Evolutionary conservation across 2,329 filamentous ascomycete species (phyloP), one percentile per base, ranked within the genome.

Genomic region (Kalmusia sp.): DNA sequence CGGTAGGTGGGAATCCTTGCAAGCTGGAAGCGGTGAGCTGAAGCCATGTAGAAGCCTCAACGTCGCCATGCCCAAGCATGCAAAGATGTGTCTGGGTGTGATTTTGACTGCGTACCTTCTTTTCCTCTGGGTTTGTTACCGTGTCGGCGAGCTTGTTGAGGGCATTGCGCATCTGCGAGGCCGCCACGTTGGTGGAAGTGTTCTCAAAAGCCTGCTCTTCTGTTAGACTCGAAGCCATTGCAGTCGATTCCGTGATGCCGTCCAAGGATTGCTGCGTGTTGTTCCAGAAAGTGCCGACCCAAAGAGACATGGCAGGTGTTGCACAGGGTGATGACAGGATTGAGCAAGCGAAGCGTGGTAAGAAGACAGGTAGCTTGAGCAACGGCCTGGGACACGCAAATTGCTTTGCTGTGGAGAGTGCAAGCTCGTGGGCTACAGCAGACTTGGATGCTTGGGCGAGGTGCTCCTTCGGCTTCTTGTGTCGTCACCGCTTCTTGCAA

Each of bases 161-260:
- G 58, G 92, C 85, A 85, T 99, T 99, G 79, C 95, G 92, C 95
- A 99, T 99, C 83, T 99, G 95, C 56, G 93, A 96, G 51, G 95
- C 95, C 58, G 95, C 95, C 63, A 99, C 93, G 70, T 92, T 97
- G 73, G 95, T 99, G 51, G 93, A 97, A 67, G 95, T 96, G 86
- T 98, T 98, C 81, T 99, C 95, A 77, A 99, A 99, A 59, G 95
- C 95, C 95, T 98, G 77, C 12, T 47, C 35, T 22, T n/a, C 8
- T 28, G 51, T 53, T 49, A 53, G 51, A 37, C 24, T 6, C 17
- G 45, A 38, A 11, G 3, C 31, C 33, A 31, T 44, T 8, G 31
- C 49, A 61, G 55, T 41, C 15, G 50, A 38, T 37, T 47, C 22
- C 24, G 11, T 6, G 35, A 24, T 24, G 46, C 21, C 25, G 21